phyloP scores from a whole-genome alignment of 352 stramenopile species.

The Globisporangium abappressorium region DNA sequence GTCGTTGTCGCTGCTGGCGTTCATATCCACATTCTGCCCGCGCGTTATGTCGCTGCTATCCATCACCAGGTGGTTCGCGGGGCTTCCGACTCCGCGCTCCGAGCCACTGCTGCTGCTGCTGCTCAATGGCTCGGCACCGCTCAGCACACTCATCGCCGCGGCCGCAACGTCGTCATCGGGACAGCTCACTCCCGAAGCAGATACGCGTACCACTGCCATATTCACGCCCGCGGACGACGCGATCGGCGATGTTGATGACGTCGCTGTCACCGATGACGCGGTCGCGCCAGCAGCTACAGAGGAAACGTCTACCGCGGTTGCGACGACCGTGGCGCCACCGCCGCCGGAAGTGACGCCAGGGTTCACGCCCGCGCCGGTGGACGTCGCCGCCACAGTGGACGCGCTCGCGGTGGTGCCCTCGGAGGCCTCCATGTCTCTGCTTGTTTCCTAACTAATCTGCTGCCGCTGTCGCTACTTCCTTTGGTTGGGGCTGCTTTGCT shows the following conservation, averaged over 20 bases:
- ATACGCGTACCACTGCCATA: constrained; percentile 1
- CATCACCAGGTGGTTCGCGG: neutral
- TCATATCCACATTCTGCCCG: constrained; percentile 1
- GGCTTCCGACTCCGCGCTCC: neutral
- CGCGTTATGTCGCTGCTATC: neutral
- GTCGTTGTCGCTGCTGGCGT: constrained; percentile 7
- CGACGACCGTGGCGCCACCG: constrained; percentile 9
- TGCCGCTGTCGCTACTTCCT: neutral
- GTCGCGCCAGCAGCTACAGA: constrained; percentile 4
- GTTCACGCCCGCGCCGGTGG: neutral
- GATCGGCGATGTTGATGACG: constrained; percentile 19
- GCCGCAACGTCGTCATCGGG: constrained; percentile 11
- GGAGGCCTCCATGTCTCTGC: constrained; percentile 13
- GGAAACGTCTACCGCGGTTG: constrained; percentile 7
- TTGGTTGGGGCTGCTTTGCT: constrained; percentile 10
- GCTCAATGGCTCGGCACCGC: constrained; percentile 5
- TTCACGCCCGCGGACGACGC: constrained; percentile 18
- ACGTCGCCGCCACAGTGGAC: neutral
- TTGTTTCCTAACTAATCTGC: neutral
- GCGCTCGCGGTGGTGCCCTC: constrained; percentile 3
- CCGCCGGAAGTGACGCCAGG: neutral
- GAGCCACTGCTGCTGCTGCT: constrained; percentile 5
- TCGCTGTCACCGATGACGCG: constrained; percentile 10
- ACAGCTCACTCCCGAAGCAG: constrained; percentile 14
- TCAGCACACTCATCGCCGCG: constrained; percentile 18